phyloP scores from a whole-genome alignment of 202 grass and related monocot species.

The Zizania palustris region DNA sequence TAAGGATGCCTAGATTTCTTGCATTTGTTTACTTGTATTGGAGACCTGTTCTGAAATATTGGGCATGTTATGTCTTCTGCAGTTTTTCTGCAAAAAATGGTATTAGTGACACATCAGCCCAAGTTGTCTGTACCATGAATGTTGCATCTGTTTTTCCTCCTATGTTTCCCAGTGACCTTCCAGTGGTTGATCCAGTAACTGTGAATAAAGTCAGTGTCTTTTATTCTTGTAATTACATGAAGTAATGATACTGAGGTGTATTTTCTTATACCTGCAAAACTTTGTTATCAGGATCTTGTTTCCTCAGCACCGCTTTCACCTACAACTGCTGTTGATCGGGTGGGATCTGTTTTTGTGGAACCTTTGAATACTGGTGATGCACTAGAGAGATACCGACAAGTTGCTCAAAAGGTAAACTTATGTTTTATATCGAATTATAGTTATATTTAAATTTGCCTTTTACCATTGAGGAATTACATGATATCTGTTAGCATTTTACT shows the following conservation, averaged over 20 bases:
- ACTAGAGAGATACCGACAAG: conserved; percentile 79
- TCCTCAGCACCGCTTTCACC: conserved; percentile 55
- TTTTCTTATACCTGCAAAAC: conserved; percentile 44
- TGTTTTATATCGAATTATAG: background rate
- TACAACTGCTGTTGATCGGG: conserved; percentile 50
- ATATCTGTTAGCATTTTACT: conserved; percentile 9
- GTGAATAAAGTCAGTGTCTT: conserved; percentile 45
- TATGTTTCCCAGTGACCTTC: conserved; percentile 62
- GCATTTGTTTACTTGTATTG: conserved; percentile 31
- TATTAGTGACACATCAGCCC: conserved; percentile 49
- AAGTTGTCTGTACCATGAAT: conserved; percentile 54
- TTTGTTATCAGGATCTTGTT: conserved; percentile 62
- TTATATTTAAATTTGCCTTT: conserved; percentile 11
- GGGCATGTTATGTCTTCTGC: conserved; percentile 39
- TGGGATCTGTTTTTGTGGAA: conserved; percentile 77
- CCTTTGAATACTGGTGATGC: conserved; percentile 71
- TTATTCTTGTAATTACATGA: conserved; percentile 9
- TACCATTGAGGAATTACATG: background rate
- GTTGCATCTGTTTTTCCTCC: conserved; percentile 57
- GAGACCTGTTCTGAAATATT: conserved; percentile 29
- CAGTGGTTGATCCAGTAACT: conserved; percentile 45
- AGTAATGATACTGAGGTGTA: conserved; percentile 4
- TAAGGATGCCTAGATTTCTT: conserved; percentile 16
- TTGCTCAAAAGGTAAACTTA: conserved; percentile 77
- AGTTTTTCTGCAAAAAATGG: conserved; percentile 55